These are phyloP conservation scores for Claviceps sp. DNA, from an alignment of 2,329 filamentous ascomycete species.

Conservation along the genomic window DNA sequence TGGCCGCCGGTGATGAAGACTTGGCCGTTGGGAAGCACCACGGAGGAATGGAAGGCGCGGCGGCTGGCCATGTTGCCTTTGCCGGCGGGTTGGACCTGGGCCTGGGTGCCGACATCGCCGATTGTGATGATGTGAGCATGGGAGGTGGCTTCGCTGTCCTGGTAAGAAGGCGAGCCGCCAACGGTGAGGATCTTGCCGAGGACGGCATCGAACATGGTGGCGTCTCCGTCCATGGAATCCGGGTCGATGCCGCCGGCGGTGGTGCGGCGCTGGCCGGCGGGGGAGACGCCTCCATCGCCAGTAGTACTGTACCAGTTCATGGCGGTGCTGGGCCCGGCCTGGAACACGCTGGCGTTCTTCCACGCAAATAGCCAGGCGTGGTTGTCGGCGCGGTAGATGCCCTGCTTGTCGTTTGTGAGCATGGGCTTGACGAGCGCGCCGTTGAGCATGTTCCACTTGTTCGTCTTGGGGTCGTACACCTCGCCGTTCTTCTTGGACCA, in stretches of 20 bases:
- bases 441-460: constrained; percentile 32
- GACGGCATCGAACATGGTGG: constrained; percentile 45
- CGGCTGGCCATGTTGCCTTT: constrained; percentile 18
- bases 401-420: constrained; percentile 34
- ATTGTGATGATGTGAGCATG: constrained; percentile 27
- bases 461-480: constrained; percentile 30
- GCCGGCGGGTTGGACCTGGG: constrained; percentile 5
- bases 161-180: constrained; percentile 35
- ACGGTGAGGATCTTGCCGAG: constrained; percentile 41
- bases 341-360: constrained; percentile 15
- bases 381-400: constrained; percentile 30
- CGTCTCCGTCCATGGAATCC: constrained; percentile 40
- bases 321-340: constrained; percentile 10
- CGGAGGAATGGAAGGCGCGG: constrained; percentile 31
- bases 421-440: constrained; percentile 33
- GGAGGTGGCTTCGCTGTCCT: constrained; percentile 25
- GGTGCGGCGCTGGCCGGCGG: constrained; percentile 23
- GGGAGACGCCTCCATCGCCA: constrained; percentile 24
- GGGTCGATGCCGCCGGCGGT: constrained; percentile 24
- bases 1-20: constrained; percentile 36
- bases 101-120: constrained; percentile 7
- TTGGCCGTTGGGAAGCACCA: constrained; percentile 34
- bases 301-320: constrained; percentile 43
- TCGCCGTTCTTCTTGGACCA: constrained; percentile 41
- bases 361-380: constrained; percentile 7